phyloP scores from a whole-genome alignment of 306 rosid genomes.

The Fragaria ananassa region DNA sequence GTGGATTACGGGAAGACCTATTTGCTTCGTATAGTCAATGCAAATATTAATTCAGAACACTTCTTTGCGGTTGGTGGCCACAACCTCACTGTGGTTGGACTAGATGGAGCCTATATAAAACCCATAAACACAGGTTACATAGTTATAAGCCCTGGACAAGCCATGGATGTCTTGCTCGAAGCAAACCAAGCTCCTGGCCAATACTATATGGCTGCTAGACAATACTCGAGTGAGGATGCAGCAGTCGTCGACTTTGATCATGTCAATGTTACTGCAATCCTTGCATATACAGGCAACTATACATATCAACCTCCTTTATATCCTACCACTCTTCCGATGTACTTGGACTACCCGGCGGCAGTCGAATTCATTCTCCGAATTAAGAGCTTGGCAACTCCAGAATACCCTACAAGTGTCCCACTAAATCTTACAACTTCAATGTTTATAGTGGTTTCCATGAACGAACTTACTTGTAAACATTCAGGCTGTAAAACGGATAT shows the following conservation, averaged over 20 bases:
- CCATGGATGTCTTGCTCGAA: constrained; percentile 22
- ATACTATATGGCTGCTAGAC: constrained; percentile 26
- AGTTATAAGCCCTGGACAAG: constrained; percentile 27
- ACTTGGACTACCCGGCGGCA: background rate
- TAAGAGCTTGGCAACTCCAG: constrained; percentile 6
- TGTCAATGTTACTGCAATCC: constrained; percentile 26
- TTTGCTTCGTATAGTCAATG: constrained; percentile 27
- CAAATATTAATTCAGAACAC: constrained; percentile 25
- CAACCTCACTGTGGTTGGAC: constrained; percentile 15
- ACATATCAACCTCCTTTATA: background rate
- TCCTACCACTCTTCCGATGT: constrained; percentile 6
- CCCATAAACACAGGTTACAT: constrained; percentile 7
- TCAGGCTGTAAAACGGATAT: background rate
- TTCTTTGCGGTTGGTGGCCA: constrained; percentile 26
- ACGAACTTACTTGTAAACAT: background rate
- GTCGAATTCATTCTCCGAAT: constrained; percentile 4
- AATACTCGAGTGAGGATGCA: constrained; percentile 4
- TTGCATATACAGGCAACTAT: background rate
- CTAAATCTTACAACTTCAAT: background rate
- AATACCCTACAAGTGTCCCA: background rate
- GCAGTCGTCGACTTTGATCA: constrained; percentile 20
- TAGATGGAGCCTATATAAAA: constrained; percentile 22
- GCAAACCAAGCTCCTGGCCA: constrained; percentile 18
- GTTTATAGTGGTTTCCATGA: background rate
- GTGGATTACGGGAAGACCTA: constrained; percentile 27